Evolutionary conservation across 2,329 filamentous ascomycete species (phyloP), one percentile per base, ranked within the genome.

Genomic region (Ramularia endophylla): DNA sequence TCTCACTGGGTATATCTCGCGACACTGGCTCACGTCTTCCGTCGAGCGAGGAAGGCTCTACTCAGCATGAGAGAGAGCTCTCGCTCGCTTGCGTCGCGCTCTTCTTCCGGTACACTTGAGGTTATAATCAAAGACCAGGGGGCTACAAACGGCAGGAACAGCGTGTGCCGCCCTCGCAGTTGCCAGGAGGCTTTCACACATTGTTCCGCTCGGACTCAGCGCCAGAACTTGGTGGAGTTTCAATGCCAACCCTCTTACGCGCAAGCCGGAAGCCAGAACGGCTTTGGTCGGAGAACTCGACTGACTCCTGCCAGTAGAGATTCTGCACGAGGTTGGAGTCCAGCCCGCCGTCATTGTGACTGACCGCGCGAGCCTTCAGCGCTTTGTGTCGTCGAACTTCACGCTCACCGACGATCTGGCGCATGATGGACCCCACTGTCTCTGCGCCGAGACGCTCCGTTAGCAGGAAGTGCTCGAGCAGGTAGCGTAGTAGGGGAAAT

Each of bases 401-500:
- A 35, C 69, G 67, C 55, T 72, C 69, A 5, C 57, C 59, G 16
- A 71, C 53, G 7, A 69, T 63, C 27, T 64, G 59, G 12, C 61
- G 64, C 59, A 69, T 64, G 38, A 69, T 56, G 28, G 60, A 63
- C 4, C 54, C 58, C n/a, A 66, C 59, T 2, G 60, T 64, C 55
- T 62, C 43, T 16, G 59, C 53, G 48, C 67, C 66, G 13, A 71
- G 53, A 25, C 63, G 63, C 13, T 57, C 62, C 30, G 74, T 75
- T 7, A 80, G 69, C 18, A 70, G 70, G 9, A 68, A 70, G 37
- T 78, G 78, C 52, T 84, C 81, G 25, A 88, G 68, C 2, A 86
- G 64, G 44, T 73, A 71, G 61, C 83, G 81, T 17, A 89, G 68
- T 19, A 81, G 67, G 11, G 74, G 67, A 51, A 84, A 85, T 0